Conservation (phyloP, 1,284 basidiomycete species). For the Kalmanozyma brasiliensis region DNA sequence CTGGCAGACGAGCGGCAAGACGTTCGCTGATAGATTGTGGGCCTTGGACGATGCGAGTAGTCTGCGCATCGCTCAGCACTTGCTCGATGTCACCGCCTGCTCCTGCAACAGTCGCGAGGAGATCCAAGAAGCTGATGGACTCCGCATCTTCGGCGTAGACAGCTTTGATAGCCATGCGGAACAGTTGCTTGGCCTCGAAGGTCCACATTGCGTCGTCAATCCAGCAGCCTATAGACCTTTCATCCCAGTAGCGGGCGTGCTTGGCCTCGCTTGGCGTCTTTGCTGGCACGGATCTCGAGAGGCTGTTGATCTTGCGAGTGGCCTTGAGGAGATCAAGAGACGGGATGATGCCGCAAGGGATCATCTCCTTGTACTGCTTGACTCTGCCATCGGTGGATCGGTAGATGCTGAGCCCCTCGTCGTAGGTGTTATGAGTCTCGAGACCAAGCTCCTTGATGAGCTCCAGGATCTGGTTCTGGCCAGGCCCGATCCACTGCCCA, state of each 20-base stretch:
- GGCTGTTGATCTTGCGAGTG: slow-evolving; percentile 45
- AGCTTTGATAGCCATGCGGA: slow-evolving; percentile 43
- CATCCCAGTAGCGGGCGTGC: slow-evolving; percentile 35
- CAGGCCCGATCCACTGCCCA: slow-evolving; percentile 71
- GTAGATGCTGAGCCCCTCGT: slow-evolving; percentile 39
- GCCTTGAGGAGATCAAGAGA: slow-evolving; percentile 39
- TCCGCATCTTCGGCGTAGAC: slow-evolving; percentile 47
- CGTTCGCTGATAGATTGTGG: slow-evolving; percentile 35
- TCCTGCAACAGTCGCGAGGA: slow-evolving; percentile 34
- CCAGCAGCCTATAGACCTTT: slow-evolving; percentile 44
- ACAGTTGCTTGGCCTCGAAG: slow-evolving; percentile 30
- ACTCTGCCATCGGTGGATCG: slow-evolving; percentile 33
- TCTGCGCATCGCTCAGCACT: slow-evolving; percentile 44
- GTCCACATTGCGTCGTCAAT: slow-evolving; percentile 45
- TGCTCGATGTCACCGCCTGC: slow-evolving; percentile 43
- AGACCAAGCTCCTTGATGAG: slow-evolving; percentile 69
- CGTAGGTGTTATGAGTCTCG: slow-evolving; percentile 52
- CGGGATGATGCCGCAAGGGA: slow-evolving; percentile 38
- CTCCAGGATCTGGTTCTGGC: slow-evolving; percentile 69
- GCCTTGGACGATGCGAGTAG: slow-evolving; percentile 34
- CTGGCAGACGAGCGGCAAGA: slow-evolving; percentile 32
- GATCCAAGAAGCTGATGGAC: slow-evolving; percentile 43
- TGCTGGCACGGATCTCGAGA: slow-evolving; percentile 32
- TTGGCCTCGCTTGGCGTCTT: slow-evolving; percentile 23
- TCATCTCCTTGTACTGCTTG: slow-evolving; percentile 36